Evolutionary conservation across 352 stramenopile species (phyloP).

Genomic region (Globisporangium apiculatum): DNA sequence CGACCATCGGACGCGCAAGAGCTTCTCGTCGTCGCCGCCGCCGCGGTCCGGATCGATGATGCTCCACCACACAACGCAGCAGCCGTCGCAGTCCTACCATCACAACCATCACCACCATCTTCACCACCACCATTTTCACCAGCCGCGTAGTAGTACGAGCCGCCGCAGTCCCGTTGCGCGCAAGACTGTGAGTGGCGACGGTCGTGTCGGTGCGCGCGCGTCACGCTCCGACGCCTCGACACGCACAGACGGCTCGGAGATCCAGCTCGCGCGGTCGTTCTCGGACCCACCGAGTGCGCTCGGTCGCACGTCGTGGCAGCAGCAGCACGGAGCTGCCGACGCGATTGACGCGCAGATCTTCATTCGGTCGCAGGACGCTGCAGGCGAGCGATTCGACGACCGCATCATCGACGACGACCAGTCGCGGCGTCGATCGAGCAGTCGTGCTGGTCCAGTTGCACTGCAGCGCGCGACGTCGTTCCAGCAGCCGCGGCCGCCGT

Average conservation of each 20-base stretch:
- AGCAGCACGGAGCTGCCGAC: slow-evolving; percentile 19
- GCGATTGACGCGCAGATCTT: slow-evolving; percentile 34
- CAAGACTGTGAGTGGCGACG: slow-evolving; percentile 1
- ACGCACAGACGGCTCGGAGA: slow-evolving; percentile 5
- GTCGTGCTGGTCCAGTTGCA: background rate
- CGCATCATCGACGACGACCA: slow-evolving; percentile 6
- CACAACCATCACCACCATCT: too few relatives aligned
- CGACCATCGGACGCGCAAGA: slow-evolving; percentile 13
- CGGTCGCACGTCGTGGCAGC: slow-evolving; percentile 22
- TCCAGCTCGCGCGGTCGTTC: slow-evolving; percentile 41
- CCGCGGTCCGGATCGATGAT: background rate
- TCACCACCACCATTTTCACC: too few relatives aligned
- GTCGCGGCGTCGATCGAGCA: background rate
- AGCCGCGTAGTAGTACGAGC: too few relatives aligned
- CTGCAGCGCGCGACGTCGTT: slow-evolving; percentile 1
- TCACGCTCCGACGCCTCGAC: slow-evolving; percentile 4
- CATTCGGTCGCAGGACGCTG: slow-evolving; percentile 37
- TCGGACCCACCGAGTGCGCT: slow-evolving; percentile 43
- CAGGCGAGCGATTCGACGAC: slow-evolving; percentile 20
- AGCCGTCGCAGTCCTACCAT: too few relatives aligned
- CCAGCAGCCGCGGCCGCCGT: slow-evolving; percentile 1
- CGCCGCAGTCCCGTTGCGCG: background rate
- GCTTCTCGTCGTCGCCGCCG: slow-evolving; percentile 16
- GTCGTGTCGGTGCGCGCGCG: slow-evolving; percentile 11
- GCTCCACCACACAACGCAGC: too few relatives aligned